Conservation (phyloP, 768 basidiomycete genomes). For the Auricularia sp. region DNA sequence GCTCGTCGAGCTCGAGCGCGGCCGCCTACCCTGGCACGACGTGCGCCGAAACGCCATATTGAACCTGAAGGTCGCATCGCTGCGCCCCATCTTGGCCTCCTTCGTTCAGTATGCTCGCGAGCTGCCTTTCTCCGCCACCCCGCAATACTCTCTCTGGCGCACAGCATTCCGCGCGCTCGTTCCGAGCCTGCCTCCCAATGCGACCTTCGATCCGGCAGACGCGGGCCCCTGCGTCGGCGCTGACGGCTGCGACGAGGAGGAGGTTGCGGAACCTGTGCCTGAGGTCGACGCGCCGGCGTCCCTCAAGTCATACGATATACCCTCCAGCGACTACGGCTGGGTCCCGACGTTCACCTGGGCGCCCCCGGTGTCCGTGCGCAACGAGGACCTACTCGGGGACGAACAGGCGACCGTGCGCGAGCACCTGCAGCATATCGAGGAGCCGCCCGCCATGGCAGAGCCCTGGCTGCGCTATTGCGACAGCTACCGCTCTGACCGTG, state of each 20-base stretch:
- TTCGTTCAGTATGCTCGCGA: constrained; percentile 73
- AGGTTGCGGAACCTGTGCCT: no score
- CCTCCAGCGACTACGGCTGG: neutral
- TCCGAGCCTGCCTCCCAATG: neutral
- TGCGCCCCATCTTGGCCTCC: constrained; percentile 74
- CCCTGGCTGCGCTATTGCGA: neutral
- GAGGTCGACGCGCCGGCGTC: no score
- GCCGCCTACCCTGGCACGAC: constrained; percentile 71
- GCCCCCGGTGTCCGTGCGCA: neutral
- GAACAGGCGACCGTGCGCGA: neutral
- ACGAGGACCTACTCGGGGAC: neutral
- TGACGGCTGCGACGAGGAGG: no score
- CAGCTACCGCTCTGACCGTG: neutral
- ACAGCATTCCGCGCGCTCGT: no score
- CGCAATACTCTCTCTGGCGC: constrained; percentile 77
- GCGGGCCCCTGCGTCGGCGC: neutral
- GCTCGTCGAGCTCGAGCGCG: constrained; percentile 73
- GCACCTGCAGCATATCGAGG: neutral
- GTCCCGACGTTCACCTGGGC: neutral
- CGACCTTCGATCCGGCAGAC: neutral
- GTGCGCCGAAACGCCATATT: constrained; percentile 20
- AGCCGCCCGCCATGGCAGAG: neutral
- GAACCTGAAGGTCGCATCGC: constrained; percentile 22
- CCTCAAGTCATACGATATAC: neutral
- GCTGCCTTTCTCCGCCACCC: constrained; percentile 79